Evolutionary conservation across 169 alveolate species (phyloP).

Genomic region (Plasmodium coatneyi): DNA sequence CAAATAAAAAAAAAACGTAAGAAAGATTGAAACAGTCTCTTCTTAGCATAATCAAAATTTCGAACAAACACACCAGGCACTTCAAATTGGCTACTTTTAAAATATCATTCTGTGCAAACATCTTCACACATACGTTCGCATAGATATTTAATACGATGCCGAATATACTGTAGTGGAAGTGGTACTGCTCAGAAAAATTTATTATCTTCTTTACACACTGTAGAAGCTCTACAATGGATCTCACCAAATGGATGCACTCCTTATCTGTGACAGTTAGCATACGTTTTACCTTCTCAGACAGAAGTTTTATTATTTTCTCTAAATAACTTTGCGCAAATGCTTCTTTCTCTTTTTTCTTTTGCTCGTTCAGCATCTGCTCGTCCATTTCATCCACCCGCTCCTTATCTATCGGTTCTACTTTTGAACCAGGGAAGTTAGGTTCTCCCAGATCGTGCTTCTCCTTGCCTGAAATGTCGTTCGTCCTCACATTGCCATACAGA

Average conservation of each 20-base stretch:
- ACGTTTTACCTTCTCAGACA: slow-evolving; percentile 6
- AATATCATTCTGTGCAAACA: slow-evolving; percentile 27
- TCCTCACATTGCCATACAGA: not conserved
- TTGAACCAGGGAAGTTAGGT: not conserved
- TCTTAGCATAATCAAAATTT: slow-evolving; percentile 23
- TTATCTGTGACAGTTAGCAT: slow-evolving; percentile 27
- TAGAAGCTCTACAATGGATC: slow-evolving; percentile 6
- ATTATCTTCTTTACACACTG: slow-evolving; percentile 3
- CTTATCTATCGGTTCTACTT: not conserved
- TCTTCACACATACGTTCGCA: slow-evolving; percentile 45
- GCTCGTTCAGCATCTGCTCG: not conserved
- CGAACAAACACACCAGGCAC: slow-evolving; percentile 52
- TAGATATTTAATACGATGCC: slow-evolving; percentile 42
- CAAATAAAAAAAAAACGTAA: slow-evolving; percentile 37
- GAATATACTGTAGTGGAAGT: slow-evolving; percentile 15
- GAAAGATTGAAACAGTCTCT: slow-evolving; percentile 32
- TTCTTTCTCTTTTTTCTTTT: not conserved
- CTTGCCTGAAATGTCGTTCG: not conserved
- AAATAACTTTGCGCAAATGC: not conserved
- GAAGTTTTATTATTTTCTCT: not conserved
- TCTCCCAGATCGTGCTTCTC: not conserved
- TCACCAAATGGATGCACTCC: slow-evolving; percentile 29
- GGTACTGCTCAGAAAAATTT: not conserved
- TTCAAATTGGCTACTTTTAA: slow-evolving; percentile 28
- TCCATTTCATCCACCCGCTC: not conserved